A percentile compares a stretch with the other conserved stretches of the same genome.
phyloP scores from a whole-genome alignment of 345 rosid genomes.

The Citrus australasica region DNA sequence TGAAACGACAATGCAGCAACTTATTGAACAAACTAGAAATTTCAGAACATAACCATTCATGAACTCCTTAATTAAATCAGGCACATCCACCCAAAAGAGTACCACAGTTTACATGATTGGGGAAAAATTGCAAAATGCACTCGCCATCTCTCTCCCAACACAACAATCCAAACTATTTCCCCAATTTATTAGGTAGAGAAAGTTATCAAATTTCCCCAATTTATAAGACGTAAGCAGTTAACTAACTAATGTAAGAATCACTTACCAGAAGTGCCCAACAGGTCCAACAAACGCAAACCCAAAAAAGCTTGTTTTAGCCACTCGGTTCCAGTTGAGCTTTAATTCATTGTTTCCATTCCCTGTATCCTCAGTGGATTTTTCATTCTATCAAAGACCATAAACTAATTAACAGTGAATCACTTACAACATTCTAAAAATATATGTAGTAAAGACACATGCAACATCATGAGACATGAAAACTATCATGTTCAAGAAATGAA shows the following conservation, averaged over 20 bases:
- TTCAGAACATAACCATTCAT: neutral
- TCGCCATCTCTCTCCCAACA: too few relatives aligned
- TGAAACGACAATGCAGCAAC: neutral
- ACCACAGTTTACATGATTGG: neutral
- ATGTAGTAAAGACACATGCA: neutral
- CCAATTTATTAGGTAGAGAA: neutral
- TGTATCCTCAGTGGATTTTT: neutral
- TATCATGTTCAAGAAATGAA: neutral
- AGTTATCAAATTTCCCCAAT: neutral
- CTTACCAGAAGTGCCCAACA: constrained; percentile 82
- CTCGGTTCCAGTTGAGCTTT: constrained; percentile 71
- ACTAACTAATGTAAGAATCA: neutral
- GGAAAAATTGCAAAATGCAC: neutral
- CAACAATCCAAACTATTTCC: neutral
- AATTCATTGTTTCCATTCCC: constrained; percentile 8
- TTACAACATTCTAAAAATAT: neutral
- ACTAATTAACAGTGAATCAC: neutral
- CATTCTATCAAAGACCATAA: constrained; percentile 4
- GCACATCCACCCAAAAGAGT: neutral
- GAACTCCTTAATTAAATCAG: neutral
- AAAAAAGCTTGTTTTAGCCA: constrained; percentile 61
- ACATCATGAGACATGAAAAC: neutral
- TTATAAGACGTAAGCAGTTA: neutral
- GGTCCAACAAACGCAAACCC: constrained; percentile 86
- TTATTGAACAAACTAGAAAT: neutral